Percentiles rank a stretch among this genome's conserved stretches.
These are phyloP conservation scores for Xeromyces bisporus DNA, from an alignment of 495 filamentous ascomycete genomes.

Conservation along the genomic window DNA sequence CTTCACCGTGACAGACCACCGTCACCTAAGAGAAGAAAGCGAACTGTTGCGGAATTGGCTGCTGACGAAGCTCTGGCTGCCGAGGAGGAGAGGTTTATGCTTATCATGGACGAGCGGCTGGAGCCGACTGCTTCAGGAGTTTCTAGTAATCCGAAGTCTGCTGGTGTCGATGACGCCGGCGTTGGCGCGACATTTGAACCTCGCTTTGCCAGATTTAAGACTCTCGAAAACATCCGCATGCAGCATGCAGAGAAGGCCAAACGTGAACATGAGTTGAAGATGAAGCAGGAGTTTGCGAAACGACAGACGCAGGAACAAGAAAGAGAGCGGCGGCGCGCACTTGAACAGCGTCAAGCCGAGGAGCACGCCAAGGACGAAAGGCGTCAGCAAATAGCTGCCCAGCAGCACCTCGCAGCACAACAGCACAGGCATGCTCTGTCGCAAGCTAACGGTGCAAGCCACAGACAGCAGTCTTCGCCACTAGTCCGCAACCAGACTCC, in stretches of 20 bases:
- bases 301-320: constrained; percentile 32
- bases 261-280: constrained; percentile 48
- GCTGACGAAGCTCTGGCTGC: constrained; percentile 84
- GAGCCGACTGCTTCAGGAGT: constrained; percentile 39
- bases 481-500: constrained; percentile 66
- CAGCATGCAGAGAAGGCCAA: constrained; percentile 53
- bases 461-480: constrained; percentile 61
- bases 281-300: constrained; percentile 33
- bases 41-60: constrained; percentile 83
- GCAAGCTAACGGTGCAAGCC: constrained; percentile 44
- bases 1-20: constrained; percentile 60
- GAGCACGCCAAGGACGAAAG: constrained; percentile 31
- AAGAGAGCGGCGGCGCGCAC: constrained; percentile 21
- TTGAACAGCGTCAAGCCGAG: constrained; percentile 31
- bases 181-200: constrained; percentile 60
- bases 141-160: constrained; percentile 40
- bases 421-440: constrained; percentile 27
- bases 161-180: constrained; percentile 56
- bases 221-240: constrained; percentile 66
- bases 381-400: constrained; percentile 25
- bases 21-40: constrained; percentile 73
- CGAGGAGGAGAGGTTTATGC: constrained; percentile 79
- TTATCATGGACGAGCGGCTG: constrained; percentile 77
- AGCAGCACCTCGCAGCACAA: constrained; percentile 36
- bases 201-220: constrained; percentile 79